Evolutionary conservation across 2,329 filamentous ascomycete species (phyloP).

Genomic region (Pseudogymnoascus sp.): DNA sequence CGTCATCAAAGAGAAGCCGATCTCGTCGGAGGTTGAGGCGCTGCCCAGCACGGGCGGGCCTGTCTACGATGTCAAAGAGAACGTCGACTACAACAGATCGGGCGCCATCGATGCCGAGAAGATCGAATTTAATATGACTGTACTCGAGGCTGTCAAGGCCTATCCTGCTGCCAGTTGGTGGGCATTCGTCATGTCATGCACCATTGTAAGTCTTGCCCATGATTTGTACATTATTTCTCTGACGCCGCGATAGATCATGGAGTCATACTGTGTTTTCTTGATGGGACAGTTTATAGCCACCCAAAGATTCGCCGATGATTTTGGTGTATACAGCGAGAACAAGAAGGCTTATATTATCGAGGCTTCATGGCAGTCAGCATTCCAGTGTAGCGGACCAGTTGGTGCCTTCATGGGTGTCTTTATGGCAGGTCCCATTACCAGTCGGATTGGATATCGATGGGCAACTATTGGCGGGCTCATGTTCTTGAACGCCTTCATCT

Average conservation of each 20-base stretch:
- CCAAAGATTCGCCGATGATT: conserved; percentile 35
- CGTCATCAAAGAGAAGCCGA: conserved; percentile 15
- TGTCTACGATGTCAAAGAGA: conserved; percentile 28
- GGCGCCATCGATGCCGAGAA: conserved; percentile 18
- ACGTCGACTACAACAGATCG: conserved; percentile 21
- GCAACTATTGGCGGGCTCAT: conserved; percentile 46
- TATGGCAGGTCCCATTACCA: conserved; percentile 52
- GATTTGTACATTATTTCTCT: conserved; percentile 11
- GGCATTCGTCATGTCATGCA: conserved; percentile 48
- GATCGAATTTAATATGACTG: conserved; percentile 40
- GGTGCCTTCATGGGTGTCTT: conserved; percentile 51
- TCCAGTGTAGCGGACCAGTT: conserved; percentile 46
- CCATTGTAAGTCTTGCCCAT: conserved; percentile 35
- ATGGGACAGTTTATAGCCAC: conserved; percentile 51
- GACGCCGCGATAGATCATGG: conserved; percentile 35
- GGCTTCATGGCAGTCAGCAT: conserved; percentile 48
- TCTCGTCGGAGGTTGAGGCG: conserved; percentile 8
- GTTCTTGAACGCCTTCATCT: conserved; percentile 46
- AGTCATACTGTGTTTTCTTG: conserved; percentile 54
- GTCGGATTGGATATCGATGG: conserved; percentile 49
- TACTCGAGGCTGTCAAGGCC: conserved; percentile 39
- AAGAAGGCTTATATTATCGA: conserved; percentile 32
- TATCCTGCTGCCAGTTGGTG: conserved; percentile 36
- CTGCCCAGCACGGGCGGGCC: conserved; percentile 21
- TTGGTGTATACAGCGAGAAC: conserved; percentile 33